A percentile compares a stretch with the other conserved stretches of the same genome.
These are phyloP conservation scores for Ogataea minuta DNA, from an alignment of 805 yeast genomes.

Conservation along the genomic window DNA sequence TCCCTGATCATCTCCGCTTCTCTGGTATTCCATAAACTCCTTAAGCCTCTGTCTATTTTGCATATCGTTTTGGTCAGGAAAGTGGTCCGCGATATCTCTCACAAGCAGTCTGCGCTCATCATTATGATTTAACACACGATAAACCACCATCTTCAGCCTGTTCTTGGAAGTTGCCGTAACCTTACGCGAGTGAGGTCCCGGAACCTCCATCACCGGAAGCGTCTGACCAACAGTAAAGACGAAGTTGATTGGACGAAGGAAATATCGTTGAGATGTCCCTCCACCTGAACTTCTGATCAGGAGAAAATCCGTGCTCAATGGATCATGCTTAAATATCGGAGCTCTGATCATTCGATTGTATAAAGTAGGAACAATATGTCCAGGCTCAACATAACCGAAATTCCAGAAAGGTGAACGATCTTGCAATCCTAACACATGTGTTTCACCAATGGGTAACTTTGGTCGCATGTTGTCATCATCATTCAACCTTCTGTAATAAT, in stretches of 20 bases:
- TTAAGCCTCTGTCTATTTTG: conserved; percentile 93
- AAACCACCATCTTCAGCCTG: conserved; percentile 90
- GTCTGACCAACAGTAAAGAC: conserved; percentile 88
- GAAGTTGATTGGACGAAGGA: conserved; percentile 64
- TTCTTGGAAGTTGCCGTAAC: conserved; percentile 92
- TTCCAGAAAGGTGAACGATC: conserved; percentile 98
- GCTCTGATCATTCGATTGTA: conserved; percentile 92
- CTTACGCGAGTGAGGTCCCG: conserved; percentile 96
- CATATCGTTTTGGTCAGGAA: conserved; percentile 97
- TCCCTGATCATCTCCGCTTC: conserved; percentile 92
- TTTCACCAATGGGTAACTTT: conserved; percentile 86
- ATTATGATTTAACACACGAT: conserved; percentile 74
- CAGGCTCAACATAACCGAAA: conserved; percentile 94
- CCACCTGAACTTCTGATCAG: conserved; percentile 78
- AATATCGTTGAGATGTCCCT: conserved; percentile 65
- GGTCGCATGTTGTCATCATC: conserved; percentile 86
- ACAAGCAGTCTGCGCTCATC: conserved; percentile 76
- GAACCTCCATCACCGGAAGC: conserved; percentile 90
- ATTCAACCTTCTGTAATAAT: conserved; percentile 81
- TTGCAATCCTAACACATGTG: conserved; percentile 92
- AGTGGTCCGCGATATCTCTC: conserved; percentile 84
- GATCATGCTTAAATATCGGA: conserved; percentile 87
- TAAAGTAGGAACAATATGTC: conserved; percentile 88
- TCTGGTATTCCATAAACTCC: conserved; percentile 96
- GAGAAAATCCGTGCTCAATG: conserved; percentile 74